phyloP scores from a whole-genome alignment of 2,329 filamentous ascomycete species.

The Coleophoma crateriformis region DNA sequence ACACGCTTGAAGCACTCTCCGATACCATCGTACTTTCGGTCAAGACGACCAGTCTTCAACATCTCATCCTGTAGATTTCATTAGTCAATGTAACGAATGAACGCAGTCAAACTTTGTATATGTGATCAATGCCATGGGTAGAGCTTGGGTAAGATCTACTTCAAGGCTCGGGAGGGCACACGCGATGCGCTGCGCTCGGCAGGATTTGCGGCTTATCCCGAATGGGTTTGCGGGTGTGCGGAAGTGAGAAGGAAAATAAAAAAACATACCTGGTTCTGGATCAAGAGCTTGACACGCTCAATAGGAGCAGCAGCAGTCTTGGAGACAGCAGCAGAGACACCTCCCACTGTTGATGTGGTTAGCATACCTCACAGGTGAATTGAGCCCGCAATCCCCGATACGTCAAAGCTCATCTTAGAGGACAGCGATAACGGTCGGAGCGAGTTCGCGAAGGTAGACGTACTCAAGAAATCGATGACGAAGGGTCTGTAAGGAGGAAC shows the following conservation, averaged over 20 bases:
- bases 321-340: conserved; percentile 99
- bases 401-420: conserved; percentile 3
- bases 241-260: conserved; percentile 30
- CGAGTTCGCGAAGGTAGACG: conserved; percentile 37
- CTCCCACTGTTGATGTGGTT: conserved; percentile 71
- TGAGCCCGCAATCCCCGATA: conserved; percentile 2
- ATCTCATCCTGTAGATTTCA: conserved; percentile 81
- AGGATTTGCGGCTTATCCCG: conserved; percentile 8
- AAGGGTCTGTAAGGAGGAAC: conserved; percentile 61
- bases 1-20: conserved; percentile 93
- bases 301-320: conserved; percentile 99
- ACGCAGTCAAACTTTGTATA: neutral
- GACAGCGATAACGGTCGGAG: conserved; percentile 8
- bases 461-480: conserved; percentile 98
- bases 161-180: neutral
- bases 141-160: neutral
- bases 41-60: conserved; percentile 96
- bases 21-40: conserved; percentile 95
- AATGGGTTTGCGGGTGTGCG: conserved; percentile 10
- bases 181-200: neutral
- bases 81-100: conserved; percentile 10
- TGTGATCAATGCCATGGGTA: neutral
- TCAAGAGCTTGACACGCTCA: conserved; percentile 99
- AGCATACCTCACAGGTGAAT: conserved; percentile 10
- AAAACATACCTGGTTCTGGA: conserved; percentile 96